These are phyloP conservation scores for Neoboletus magnificus DNA, from an alignment of 768 basidiomycete genomes.

Conservation along the genomic window DNA sequence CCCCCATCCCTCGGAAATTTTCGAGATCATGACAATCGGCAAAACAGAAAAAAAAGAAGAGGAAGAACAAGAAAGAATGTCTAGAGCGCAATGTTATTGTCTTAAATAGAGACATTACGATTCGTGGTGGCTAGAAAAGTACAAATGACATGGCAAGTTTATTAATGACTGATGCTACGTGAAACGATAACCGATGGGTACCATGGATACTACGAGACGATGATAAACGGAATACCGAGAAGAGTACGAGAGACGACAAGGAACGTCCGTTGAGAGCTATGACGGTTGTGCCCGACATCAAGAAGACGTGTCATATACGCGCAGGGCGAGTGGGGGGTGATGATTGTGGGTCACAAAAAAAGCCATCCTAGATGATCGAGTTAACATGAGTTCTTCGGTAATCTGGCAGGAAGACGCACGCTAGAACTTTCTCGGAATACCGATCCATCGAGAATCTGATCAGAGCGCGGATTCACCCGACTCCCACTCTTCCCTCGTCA, in stretches of 20 bases:
- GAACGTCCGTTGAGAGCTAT: neutral
- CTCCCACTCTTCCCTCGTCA: conserved; percentile 62
- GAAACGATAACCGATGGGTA: conserved; percentile 10
- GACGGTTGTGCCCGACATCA: neutral
- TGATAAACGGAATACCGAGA: neutral
- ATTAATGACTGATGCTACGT: neutral
- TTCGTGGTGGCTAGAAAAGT: conserved; percentile 7
- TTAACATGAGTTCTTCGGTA: neutral
- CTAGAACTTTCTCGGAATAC: neutral
- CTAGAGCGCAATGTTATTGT: neutral
- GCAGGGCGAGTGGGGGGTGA: neutral
- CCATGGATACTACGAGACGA: conserved; percentile 15
- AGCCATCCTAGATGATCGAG: neutral
- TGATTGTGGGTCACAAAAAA: neutral
- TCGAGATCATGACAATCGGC: neutral
- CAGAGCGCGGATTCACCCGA: conserved; percentile 37
- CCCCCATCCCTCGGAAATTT: neutral
- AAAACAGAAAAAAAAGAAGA: neutral
- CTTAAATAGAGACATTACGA: neutral
- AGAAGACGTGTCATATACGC: conserved; percentile 5
- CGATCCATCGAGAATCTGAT: neutral
- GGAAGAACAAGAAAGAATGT: neutral
- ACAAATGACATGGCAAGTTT: conserved; percentile 7
- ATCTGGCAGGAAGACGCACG: conserved; percentile 1
- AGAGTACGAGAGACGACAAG: neutral